Conservation (phyloP, 2,329 filamentous ascomycete genomes). For the Coleophoma crateriformis region DNA sequence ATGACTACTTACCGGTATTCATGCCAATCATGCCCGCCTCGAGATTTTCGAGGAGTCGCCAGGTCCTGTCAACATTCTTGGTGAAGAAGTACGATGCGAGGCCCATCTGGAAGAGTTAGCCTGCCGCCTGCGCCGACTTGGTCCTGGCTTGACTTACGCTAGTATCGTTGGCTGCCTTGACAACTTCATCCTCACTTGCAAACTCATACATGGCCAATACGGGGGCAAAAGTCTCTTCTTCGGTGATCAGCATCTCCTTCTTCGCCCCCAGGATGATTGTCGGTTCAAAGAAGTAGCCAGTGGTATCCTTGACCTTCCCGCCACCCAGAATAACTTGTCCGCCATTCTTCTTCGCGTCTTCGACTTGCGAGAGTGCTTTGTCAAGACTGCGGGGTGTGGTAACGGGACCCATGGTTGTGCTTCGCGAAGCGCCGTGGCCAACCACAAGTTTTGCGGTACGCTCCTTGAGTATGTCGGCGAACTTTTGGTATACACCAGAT, state of each 20-base stretch:
- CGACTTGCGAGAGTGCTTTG: slow-evolving; percentile 54
- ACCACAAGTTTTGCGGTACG: slow-evolving; percentile 48
- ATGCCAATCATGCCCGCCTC: slow-evolving; percentile 67
- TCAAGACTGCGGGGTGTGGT: slow-evolving; percentile 49
- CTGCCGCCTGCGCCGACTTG: too few species aligned
- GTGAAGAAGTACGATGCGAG: slow-evolving; percentile 65
- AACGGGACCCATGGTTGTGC: slow-evolving; percentile 54
- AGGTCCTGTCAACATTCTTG: slow-evolving; percentile 60
- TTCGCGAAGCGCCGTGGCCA: slow-evolving; percentile 53
- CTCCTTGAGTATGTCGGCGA: slow-evolving; percentile 48
- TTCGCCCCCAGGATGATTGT: slow-evolving; percentile 58
- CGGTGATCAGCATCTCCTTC: slow-evolving; percentile 48
- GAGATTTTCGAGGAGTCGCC: slow-evolving; percentile 60
- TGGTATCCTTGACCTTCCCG: slow-evolving; percentile 38
- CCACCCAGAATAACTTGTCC: slow-evolving; percentile 60
- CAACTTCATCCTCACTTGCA: slow-evolving; percentile 59
- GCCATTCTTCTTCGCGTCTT: slow-evolving; percentile 57
- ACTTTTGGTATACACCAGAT: slow-evolving; percentile 53
- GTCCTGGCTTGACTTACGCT: slow-evolving; percentile 13
- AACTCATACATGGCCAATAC: slow-evolving; percentile 60
- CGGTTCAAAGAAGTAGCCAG: slow-evolving; percentile 65
- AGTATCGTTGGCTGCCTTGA: slow-evolving; percentile 53
- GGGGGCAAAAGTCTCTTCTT: slow-evolving; percentile 62
- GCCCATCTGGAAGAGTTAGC: slow-evolving; percentile 39
- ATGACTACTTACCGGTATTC: slow-evolving; percentile 45